These are phyloP conservation scores for Nasturtium officinale DNA, from an alignment of 345 rosid genomes.

Conservation along the genomic window DNA sequence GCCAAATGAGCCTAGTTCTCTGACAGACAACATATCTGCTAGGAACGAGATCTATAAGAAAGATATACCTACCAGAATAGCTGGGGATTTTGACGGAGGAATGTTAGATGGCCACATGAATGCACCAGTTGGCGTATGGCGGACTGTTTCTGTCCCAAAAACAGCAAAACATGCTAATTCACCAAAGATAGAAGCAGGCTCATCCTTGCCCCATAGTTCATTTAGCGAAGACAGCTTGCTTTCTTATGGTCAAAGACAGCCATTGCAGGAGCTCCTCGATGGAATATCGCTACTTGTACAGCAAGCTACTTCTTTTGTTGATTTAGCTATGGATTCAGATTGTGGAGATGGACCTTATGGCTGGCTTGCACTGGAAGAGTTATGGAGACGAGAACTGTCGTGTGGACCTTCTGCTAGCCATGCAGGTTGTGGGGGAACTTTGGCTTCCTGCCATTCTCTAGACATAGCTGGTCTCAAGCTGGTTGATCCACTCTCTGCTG, in stretches of 20 bases:
- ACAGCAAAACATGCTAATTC: conserved; percentile 64
- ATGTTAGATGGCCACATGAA: conserved; percentile 71
- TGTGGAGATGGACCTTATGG: conserved; percentile 94
- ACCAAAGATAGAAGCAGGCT: conserved; percentile 69
- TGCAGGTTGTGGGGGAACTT: conserved; percentile 98
- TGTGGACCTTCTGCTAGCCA: conserved; percentile 97
- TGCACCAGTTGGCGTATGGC: conserved; percentile 98
- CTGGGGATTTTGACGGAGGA: conserved; percentile 89
- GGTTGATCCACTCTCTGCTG: conserved; percentile 94
- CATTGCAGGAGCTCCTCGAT: conserved; percentile 92
- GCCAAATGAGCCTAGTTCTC: conserved; percentile 72
- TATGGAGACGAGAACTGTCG: conserved; percentile 90
- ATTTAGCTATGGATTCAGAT: conserved; percentile 87
- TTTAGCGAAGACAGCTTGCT: conserved; percentile 77
- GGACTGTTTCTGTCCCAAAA: conserved; percentile 86
- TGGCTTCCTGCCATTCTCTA: conserved; percentile 93
- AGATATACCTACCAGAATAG: conserved; percentile 91
- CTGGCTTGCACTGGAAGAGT: conserved; percentile 98
- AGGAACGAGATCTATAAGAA: conserved; percentile 80
- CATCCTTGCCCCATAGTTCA: conserved; percentile 70
- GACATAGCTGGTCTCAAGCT: conserved; percentile 93
- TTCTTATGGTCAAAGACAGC: conserved; percentile 87
- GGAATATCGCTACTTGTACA: conserved; percentile 86
- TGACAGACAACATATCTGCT: conserved; percentile 75
- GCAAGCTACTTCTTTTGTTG: conserved; percentile 97